Base-by-base conservation (phyloP, 2,329 filamentous ascomycete species). In the Fusarium tjaetaba region DNA sequence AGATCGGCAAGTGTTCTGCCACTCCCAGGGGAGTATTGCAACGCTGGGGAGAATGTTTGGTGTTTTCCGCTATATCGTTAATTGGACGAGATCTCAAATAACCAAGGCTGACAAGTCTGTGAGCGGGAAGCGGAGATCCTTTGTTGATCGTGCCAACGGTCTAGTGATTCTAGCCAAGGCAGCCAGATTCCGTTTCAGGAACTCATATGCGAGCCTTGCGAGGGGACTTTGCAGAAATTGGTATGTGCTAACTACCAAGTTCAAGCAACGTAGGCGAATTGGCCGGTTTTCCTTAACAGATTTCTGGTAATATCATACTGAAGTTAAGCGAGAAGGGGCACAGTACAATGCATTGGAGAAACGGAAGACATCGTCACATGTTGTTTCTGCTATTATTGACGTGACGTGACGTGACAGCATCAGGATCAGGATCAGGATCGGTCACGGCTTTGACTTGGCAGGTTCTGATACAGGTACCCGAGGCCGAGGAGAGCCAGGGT, bases 381-480 rank as follows among this genome's bases (percentile, higher is more conserved):
- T 60, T 71, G 61, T 62, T 70, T 68, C 62, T 49, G 62, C 62
- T 46, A 65, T 67, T 59, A n/a, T 30, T 48, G 45, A n/a, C 26
- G 26, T 30, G 26, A 34, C 32, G 13, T 32, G 30, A 30, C 20
- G 26, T 70, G 66, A 71, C 56, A 62, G 43, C 16, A 34, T 43
- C 65, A 57, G 65, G 24, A 46, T 42, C 41, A 43, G 41, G 38
- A 65, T 67, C 65, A 53, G 34, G 36, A 61, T 48, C n/a, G 26
- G 58, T 39, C 20, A 28, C 10, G 48, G 22, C 22, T 60, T 56
- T 28, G 26, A 66, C 56, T 58, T 63, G 63, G 67, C 53, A 36
- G 48, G 36, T 28, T 49, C 39, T 46, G 71, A 73, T 43, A 68
- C 71, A 73, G 71, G 71, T 72, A 74, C 67, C 68, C 70, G 70